Conservation (phyloP, 1,284 basidiomycete genomes). For the Boletus mariae region DNA sequence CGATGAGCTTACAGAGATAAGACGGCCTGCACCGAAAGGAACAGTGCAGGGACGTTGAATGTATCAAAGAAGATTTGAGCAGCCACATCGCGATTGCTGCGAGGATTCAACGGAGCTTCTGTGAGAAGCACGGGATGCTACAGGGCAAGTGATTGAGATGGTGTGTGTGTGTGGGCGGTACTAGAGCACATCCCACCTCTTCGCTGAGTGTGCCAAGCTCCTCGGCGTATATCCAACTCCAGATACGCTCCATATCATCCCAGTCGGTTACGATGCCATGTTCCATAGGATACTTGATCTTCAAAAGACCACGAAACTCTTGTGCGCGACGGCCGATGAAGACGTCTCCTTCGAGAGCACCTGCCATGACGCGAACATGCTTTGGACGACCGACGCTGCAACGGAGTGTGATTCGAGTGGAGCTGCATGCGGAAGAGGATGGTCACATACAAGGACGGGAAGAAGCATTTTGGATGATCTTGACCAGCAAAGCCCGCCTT, state of each 20-base stretch:
- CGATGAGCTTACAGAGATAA: conserved; percentile 75
- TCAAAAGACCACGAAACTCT: conserved; percentile 88
- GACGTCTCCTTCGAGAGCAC: conserved; percentile 86
- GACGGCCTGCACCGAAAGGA: conserved; percentile 96
- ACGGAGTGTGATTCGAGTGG: conserved; percentile 5
- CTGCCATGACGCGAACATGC: conserved; percentile 95
- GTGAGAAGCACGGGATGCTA: conserved; percentile 96
- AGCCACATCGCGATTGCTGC: conserved; percentile 90
- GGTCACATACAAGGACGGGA: conserved; percentile 88
- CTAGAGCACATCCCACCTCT: conserved; percentile 60
- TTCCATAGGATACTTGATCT: conserved; percentile 99
- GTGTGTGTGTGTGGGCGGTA: background rate
- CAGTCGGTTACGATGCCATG: conserved; percentile 93
- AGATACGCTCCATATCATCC: conserved; percentile 99
- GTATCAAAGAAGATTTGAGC: conserved; percentile 99
- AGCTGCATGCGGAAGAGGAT: conserved; percentile 19
- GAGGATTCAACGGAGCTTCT: conserved; percentile 93
- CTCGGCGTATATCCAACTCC: conserved; percentile 95
- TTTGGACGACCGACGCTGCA: conserved; percentile 90
- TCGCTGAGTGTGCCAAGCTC: conserved; percentile 92
- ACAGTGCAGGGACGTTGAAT: conserved; percentile 98
- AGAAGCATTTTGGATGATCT: conserved; percentile 97
- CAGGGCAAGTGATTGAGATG: conserved; percentile 16
- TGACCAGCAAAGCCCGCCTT: conserved; percentile 98
- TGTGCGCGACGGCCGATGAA: conserved; percentile 94